Evolutionary conservation across 1,284 basidiomycete genomes (phyloP).

Genomic region (Ceratobasidium sp.): DNA sequence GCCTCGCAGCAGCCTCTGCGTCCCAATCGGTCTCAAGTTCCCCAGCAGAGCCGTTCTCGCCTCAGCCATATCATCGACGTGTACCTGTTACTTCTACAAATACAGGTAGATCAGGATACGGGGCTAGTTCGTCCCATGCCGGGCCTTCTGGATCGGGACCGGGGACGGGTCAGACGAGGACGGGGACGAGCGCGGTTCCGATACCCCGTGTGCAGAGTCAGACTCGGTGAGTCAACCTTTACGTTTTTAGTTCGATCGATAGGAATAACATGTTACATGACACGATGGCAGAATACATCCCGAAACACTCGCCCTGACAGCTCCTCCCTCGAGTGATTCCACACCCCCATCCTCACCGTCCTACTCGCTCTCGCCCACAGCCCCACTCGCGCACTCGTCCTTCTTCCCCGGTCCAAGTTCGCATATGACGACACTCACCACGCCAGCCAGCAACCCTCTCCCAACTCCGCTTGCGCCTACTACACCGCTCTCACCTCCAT

Average conservation of each 20-base stretch:
- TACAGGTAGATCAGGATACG: neutral
- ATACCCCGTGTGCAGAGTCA: too few species aligned
- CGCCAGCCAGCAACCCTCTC: conserved; percentile 36
- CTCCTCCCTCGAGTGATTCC: conserved; percentile 61
- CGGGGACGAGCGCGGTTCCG: too few species aligned
- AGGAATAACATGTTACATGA: neutral
- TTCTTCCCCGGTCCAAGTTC: conserved; percentile 60
- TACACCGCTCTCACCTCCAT: conserved; percentile 51
- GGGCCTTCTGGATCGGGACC: too few species aligned
- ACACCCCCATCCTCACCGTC: conserved; percentile 74
- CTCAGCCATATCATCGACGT: conserved; percentile 56
- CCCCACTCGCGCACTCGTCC: conserved; percentile 57
- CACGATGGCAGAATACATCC: too few species aligned
- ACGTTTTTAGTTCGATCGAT: too few species aligned
- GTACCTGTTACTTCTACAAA: too few species aligned
- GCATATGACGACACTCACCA: conserved; percentile 43
- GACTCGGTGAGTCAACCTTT: too few species aligned
- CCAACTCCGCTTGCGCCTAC: conserved; percentile 24
- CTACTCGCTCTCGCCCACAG: conserved; percentile 69
- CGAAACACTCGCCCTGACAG: conserved; percentile 59
- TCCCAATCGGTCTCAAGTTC: too few species aligned
- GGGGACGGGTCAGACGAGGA: too few species aligned
- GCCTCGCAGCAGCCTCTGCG: too few species aligned
- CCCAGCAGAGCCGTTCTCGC: too few species aligned
- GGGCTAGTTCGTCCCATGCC: neutral